Base-by-base conservation (phyloP, 768 basidiomycete species). In the Plicaturopsis crispa region DNA sequence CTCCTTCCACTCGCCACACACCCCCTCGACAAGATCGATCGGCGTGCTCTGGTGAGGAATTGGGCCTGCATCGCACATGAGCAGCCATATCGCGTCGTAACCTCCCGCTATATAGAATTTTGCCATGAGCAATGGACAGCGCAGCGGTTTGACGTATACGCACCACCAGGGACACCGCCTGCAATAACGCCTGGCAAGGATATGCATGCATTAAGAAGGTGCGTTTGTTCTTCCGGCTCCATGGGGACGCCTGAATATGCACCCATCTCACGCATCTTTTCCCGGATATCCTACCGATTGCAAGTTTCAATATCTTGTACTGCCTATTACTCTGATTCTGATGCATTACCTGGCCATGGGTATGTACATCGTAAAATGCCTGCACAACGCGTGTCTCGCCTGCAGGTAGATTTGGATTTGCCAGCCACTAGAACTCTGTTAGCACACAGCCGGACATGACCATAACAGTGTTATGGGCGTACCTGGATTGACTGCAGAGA, bases 81-180 rank as follows among this genome's bases (percentile, higher is more conserved):
- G 74, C 4, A 99, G 66, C 90, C 92, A 98, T 42, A 98, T 75
- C 5, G 96, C 96, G 54, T 99, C 96, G 58, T 87, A 98, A 2
- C 96, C 96, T 7, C 96, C 96, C 37, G 96, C 96, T 97, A 47
- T 13, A n/a, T 23, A 38, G n/a, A n/a, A n/a, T n/a, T n/a, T n/a
- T n/a, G n/a, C n/a, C n/a, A n/a, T n/a, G n/a, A n/a, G n/a, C n/a
- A n/a, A n/a, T 19, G 36, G 26, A 35, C 23, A 7, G 31, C 6
- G 45, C 30, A 46, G 38, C 22, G 36, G 24, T 22, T 20, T 36
- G 30, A 32, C 18, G 16, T 31, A 46, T 4, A 57, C 84, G 48
- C n/a, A n/a, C 93, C 93, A 30, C 96, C 96, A 5, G 96, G 96
- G 4, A 98, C 96, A 14, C 94, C 94, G 18, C 92, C 93, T 16